These are phyloP conservation scores for Phalaenopsis hybrid DNA, from an alignment of 116 monocot species.

Conservation along the genomic window DNA sequence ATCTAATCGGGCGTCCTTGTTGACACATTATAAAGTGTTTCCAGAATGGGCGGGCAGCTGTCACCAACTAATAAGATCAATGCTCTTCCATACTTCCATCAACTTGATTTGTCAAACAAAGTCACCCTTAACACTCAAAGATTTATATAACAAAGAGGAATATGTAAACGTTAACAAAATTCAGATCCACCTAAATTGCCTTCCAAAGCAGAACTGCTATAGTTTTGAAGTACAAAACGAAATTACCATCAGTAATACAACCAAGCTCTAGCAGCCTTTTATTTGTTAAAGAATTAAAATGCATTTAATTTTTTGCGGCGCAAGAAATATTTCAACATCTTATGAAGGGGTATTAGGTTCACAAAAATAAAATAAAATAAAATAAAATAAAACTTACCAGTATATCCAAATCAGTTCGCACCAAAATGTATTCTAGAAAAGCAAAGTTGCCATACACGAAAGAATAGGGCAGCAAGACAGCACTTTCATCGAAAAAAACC, in stretches of 20 bases:
- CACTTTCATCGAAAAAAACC: constrained; percentile 76
- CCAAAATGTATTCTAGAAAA: too few relatives aligned
- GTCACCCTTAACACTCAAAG: too few relatives aligned
- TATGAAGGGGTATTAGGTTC: too few relatives aligned
- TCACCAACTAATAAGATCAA: constrained; percentile 11
- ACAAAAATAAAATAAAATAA: too few relatives aligned
- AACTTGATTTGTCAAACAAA: neutral
- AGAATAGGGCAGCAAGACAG: constrained; percentile 75
- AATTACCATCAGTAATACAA: neutral
- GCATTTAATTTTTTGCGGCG: too few relatives aligned
- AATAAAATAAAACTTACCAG: too few relatives aligned
- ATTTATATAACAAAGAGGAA: neutral
- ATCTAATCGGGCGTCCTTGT: constrained; percentile 88
- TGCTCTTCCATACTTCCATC: neutral
- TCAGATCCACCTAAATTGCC: neutral
- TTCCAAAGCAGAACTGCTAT: neutral
- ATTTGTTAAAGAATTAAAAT: too few relatives aligned
- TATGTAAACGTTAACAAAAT: neutral
- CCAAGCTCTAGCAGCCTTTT: neutral
- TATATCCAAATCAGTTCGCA: constrained; percentile 33
- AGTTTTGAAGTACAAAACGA: too few relatives aligned
- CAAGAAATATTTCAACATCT: too few relatives aligned
- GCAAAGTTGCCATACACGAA: constrained; percentile 51
- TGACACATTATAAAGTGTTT: constrained; percentile 93
- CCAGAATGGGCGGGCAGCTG: constrained; percentile 89